phyloP scores from a whole-genome alignment of 148 eudicot species.

The Talinum fruticosum region DNA sequence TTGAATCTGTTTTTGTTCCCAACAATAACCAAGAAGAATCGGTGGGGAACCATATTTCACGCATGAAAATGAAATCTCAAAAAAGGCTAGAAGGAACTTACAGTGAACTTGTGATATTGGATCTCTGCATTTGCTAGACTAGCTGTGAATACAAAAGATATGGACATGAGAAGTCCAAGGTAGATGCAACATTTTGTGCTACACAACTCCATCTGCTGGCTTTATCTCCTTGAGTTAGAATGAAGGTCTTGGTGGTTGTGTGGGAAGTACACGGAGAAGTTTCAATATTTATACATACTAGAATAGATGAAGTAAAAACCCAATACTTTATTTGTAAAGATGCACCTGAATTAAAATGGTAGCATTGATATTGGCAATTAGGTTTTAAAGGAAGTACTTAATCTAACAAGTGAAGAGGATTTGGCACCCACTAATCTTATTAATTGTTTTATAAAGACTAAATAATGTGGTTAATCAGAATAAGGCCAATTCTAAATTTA shows the following conservation, averaged over 20 bases:
- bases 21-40: too few species aligned
- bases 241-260: neutral
- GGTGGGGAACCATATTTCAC: too few species aligned
- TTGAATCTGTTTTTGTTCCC: constrained; percentile 50
- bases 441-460: too few species aligned
- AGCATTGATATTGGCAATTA: too few species aligned
- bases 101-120: neutral
- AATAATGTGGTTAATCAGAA: too few species aligned
- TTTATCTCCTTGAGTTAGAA: neutral
- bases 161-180: neutral
- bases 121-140: neutral
- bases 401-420: too few species aligned
- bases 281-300: constrained; percentile 18
- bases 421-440: too few species aligned
- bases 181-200: neutral
- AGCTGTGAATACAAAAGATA: neutral
- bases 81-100: neutral
- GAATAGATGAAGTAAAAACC: neutral
- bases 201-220: neutral
- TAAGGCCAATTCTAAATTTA: too few species aligned
- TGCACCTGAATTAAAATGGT: too few species aligned
- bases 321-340: neutral
- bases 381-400: too few species aligned
- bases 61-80: too few species aligned
- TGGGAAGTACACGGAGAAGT: constrained; percentile 3